Conservation (phyloP, 2,329 filamentous ascomycete genomes). For the Sporothrix variecibatus region DNA sequence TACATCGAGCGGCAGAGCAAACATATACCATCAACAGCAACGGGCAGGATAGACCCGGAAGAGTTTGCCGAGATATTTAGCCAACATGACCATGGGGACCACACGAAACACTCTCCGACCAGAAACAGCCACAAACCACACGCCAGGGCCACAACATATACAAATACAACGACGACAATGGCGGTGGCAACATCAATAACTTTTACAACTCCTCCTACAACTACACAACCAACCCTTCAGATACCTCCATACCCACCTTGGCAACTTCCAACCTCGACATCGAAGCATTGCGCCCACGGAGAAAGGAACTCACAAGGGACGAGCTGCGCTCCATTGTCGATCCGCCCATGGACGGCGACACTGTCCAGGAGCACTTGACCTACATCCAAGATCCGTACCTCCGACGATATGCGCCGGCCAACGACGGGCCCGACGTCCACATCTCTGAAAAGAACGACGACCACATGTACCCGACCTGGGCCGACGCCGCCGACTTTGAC, state of each 20-base stretch:
- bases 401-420: slow-evolving; percentile 54
- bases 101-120: too few species aligned
- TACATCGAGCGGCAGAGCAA: neutral
- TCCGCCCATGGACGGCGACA: slow-evolving; percentile 49
- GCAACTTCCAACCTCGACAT: neutral
- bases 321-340: slow-evolving; percentile 57
- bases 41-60: neutral
- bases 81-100: too few species aligned
- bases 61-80: neutral
- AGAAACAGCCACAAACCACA: neutral
- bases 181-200: neutral
- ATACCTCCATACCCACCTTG: neutral
- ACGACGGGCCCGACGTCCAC: slow-evolving; percentile 51
- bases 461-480: slow-evolving; percentile 46
- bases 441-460: slow-evolving; percentile 56
- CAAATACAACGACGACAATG: neutral
- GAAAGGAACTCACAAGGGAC: slow-evolving; percentile 37
- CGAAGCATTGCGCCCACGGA: slow-evolving; percentile 20
- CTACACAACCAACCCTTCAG: neutral
- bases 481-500: slow-evolving; percentile 41
- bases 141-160: neutral
- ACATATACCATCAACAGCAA: neutral
- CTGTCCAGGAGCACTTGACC: slow-evolving; percentile 56
- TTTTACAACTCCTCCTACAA: neutral
- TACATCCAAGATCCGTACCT: slow-evolving; percentile 56